Evolutionary conservation across 768 basidiomycete genomes (phyloP), one percentile per base, ranked within the genome.

Genomic region (Russula vinacea): DNA sequence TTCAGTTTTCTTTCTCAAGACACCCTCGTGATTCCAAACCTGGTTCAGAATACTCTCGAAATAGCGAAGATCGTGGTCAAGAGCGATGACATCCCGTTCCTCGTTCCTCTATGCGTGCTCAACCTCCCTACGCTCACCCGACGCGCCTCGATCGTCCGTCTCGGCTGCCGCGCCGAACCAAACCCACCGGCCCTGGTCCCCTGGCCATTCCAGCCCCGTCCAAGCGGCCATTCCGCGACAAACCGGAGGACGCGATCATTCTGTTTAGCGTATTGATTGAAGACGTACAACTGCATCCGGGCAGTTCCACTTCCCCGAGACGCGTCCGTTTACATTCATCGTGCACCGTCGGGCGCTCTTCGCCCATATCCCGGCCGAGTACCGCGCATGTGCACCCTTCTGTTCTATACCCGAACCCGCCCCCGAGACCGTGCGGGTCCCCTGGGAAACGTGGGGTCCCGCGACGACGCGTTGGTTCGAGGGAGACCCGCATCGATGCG

Each of bases 101-200:
- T 66, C 29, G 29, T 59, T n/a, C 57, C 70, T 5, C 33, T 68
- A 9, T 70, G 67, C 52, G 58, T 60, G 26, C 58, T 73, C n/a
- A 58, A 56, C 35, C 67, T 73, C 24, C 72, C 72, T 13, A 42
- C 62, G 1, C 61, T 72, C 11, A 32, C 53, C 16, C 40, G 40
- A 7, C 51, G 40, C 16, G 65, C 69, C 11, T 42, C 68, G 5
- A 63, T 70, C 44, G 42, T 69, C 51, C 67, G 69, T 39, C 68
- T 73, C 60, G 67, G 64, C 9, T 74, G 73, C 42, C 70, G 73
- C 32, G 68, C 69, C 49, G 73, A 74, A 56, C 73, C 73, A 5
- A 73, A 70, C 55, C 66, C 17, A 52, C 57, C 13, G 53, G 58
- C 19, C 42, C 49, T 14, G 40, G 35, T 19, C 32, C 68, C 5